Evolutionary conservation across 306 rosid species (phyloP).

Genomic region (Quercus suber): DNA sequence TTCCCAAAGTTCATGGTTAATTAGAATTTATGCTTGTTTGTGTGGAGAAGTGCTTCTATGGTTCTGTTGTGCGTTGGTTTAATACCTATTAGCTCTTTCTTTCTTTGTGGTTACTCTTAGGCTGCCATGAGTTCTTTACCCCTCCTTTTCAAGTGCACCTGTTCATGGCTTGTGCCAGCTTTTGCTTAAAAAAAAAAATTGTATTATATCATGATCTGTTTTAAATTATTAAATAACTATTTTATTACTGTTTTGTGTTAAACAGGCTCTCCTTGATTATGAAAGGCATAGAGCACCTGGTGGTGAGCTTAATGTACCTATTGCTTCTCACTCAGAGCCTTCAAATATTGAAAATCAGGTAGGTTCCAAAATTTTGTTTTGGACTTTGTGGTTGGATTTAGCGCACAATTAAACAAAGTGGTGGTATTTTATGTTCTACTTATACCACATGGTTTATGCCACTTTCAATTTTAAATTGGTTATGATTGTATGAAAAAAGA

Average conservation of each 20-base stretch:
- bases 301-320: constrained; percentile 66
- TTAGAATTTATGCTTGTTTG: not conserved
- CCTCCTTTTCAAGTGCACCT: not conserved
- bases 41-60: not conserved
- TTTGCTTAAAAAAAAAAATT: not conserved
- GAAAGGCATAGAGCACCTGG: constrained; percentile 82
- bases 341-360: constrained; percentile 75
- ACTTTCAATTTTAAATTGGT: not conserved
- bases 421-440: not conserved
- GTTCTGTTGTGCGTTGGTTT: not conserved
- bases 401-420: not conserved
- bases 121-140: not conserved
- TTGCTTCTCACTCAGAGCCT: constrained; percentile 72
- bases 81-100: not conserved
- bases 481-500: not conserved
- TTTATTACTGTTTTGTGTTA: constrained; percentile 16
- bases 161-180: not conserved
- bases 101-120: not conserved
- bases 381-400: not conserved
- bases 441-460: not conserved
- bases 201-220: not conserved
- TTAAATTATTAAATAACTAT: not conserved
- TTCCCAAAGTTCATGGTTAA: not conserved
- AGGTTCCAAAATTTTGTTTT: constrained; percentile 3
- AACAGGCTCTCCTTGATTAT: constrained; percentile 95